Base-by-base conservation (phyloP, 768 basidiomycete species). In the Kwoniella bestiolae region DNA sequence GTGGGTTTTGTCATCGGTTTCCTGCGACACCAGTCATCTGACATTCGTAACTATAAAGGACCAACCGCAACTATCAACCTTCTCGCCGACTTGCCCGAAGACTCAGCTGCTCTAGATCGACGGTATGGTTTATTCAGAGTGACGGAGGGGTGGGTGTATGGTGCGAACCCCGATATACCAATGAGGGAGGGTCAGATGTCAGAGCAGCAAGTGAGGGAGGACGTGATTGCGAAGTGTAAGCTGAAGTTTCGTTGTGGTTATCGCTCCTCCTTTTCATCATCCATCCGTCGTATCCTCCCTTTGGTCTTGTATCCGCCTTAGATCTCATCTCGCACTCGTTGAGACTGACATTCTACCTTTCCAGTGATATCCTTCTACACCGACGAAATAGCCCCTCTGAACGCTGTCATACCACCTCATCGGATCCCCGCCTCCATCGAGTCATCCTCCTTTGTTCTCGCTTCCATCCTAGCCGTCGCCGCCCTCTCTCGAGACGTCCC, bases 81-180 rank as follows among this genome's bases (percentile, higher is more conserved):
- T 16, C 47, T 64, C 0, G 53, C 32, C 21, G 63, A 64, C 16
- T 25, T 64, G 1, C 56, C 56, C n/a, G 45, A 56, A 16, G 47
- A 47, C 11, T 57, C 56, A 28, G 63, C 56, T 21, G 63, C 63
- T 5, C 23, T 64, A 14, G 63, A 64, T 51, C 44, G 63, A 2
- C 44, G 46, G 29, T 64, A 64, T 32, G 63, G 63, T 3, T 26
- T 57, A 18, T 64, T 64, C 34, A 44, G 63, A 25, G 56, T 64
- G 18, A 64, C 63, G 5, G 63, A 64, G 21, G 63, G 56, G 1
- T 57, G 63, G 63, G 63, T 64, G 7, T 64, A 49, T 41, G 63
- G 63, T 5, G 56, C 55, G 2, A 57, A 64, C 28, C 31, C 63
- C 18, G 63, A 56, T 49, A 29, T 57, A 23, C 56, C 56, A 21